phyloP scores from a whole-genome alignment of 345 rosid genomes.

The Erucastrum elatum region DNA sequence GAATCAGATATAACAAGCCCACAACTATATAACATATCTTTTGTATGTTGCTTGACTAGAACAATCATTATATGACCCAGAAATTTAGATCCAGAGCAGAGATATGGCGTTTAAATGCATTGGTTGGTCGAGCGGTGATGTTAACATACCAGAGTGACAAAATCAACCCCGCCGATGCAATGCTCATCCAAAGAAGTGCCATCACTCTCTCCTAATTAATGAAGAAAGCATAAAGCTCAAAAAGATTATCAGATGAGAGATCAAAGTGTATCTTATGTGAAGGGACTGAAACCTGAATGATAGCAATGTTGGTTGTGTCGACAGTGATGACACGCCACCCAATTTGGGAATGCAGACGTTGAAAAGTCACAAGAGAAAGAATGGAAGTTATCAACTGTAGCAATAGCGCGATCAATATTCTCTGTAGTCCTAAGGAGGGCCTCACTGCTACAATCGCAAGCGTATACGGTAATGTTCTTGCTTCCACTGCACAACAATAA shows the following conservation, averaged over 20 bases:
- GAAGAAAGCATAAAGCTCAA: neutral
- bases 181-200: conserved; percentile 37
- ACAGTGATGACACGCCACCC: conserved; percentile 61
- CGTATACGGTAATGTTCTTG: conserved; percentile 58
- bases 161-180: conserved; percentile 78
- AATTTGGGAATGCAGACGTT: conserved; percentile 54
- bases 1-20: neutral
- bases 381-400: conserved; percentile 44
- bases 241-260: neutral
- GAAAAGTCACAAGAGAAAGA: conserved; percentile 74
- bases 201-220: conserved; percentile 9
- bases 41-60: too few relatives aligned
- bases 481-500: conserved; percentile 52
- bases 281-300: conserved; percentile 36
- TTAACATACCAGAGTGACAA: conserved; percentile 71
- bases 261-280: neutral
- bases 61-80: neutral
- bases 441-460: conserved; percentile 82
- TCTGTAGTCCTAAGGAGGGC: conserved; percentile 69
- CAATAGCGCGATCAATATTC: conserved; percentile 38
- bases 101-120: neutral
- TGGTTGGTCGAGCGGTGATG: neutral
- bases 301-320: conserved; percentile 20
- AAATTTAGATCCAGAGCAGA: neutral
- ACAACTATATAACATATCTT: too few relatives aligned